A percentile compares a stretch with the other conserved stretches of the same genome.
phyloP scores from a whole-genome alignment of 1,284 basidiomycete species.

The Rhodotorula sp. region DNA sequence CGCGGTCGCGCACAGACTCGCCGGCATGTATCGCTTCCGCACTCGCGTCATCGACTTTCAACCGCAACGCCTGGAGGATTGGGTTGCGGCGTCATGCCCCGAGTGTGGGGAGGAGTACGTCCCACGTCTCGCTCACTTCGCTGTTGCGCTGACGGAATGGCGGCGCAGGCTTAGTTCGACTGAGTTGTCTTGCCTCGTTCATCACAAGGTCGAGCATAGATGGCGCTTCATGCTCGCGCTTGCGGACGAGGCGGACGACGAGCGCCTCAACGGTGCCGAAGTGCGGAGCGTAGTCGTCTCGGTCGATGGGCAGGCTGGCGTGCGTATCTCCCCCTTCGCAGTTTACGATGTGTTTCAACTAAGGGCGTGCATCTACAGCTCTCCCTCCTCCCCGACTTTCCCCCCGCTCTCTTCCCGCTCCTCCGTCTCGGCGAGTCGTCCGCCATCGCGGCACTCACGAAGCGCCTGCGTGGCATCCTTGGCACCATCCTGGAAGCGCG shows the following conservation, averaged over 20 bases:
- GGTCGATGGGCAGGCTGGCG: neutral
- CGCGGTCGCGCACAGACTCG: neutral
- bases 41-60: constrained; percentile 12
- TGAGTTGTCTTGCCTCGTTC: neutral
- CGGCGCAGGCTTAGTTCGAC: neutral
- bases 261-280: neutral
- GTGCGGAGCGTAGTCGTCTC: neutral
- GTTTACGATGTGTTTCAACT: neutral
- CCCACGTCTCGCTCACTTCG: neutral
- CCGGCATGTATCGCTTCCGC: constrained; percentile 11
- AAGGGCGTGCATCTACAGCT: neutral
- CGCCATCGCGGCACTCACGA: neutral
- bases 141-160: neutral
- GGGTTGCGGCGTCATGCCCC: constrained; percentile 20
- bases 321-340: neutral
- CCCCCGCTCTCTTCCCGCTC: neutral
- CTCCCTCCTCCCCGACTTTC: constrained; percentile 1
- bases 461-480: constrained; percentile 4
- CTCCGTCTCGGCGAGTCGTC: constrained; percentile 7
- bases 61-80: constrained; percentile 16
- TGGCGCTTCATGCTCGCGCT: constrained; percentile 1
- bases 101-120: constrained; percentile 10
- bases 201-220: constrained; percentile 6
- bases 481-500: neutral
- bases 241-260: neutral